These are phyloP conservation scores for Blastocystis hominis DNA, from an alignment of 352 stramenopile species.

Conservation along the genomic window DNA sequence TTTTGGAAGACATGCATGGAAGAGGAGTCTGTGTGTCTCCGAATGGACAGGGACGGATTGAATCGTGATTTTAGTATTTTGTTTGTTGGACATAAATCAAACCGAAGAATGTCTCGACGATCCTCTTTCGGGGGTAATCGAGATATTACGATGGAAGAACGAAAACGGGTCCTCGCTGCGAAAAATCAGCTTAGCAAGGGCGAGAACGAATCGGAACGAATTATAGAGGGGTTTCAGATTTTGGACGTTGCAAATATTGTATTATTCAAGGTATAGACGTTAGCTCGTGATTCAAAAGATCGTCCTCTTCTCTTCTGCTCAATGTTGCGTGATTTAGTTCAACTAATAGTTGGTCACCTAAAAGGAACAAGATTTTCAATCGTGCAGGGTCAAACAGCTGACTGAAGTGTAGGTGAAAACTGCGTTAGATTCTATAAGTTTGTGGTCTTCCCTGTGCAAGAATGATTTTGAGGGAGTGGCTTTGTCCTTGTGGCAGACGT, in stretches of 20 bases:
- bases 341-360: not conserved
- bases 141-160: conserved; percentile 15
- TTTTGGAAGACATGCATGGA: conserved; percentile 52
- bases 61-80: conserved; percentile 10
- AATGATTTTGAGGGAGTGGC: conserved; percentile 16
- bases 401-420: conserved; percentile 8
- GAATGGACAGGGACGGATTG: conserved; percentile 34
- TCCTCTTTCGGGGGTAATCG: not conserved
- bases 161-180: conserved; percentile 4
- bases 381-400: not conserved
- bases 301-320: conserved; percentile 37
- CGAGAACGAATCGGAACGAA: not conserved
- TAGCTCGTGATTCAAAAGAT: conserved; percentile 16
- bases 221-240: conserved; percentile 38
- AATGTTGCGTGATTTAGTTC: conserved; percentile 17
- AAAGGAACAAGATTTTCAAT: not conserved
- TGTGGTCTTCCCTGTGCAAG: conserved; percentile 18
- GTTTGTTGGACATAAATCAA: conserved; percentile 30
- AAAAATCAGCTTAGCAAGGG: conserved; percentile 13
- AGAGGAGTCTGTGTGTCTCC: conserved; percentile 42
- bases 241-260: not conserved
- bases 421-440: conserved; percentile 26
- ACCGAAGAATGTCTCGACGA: not conserved
- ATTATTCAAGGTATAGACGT: not conserved
- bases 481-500: conserved; percentile 30